Conservation (phyloP, 1,284 basidiomycete species). For the Pascua guehoae region DNA sequence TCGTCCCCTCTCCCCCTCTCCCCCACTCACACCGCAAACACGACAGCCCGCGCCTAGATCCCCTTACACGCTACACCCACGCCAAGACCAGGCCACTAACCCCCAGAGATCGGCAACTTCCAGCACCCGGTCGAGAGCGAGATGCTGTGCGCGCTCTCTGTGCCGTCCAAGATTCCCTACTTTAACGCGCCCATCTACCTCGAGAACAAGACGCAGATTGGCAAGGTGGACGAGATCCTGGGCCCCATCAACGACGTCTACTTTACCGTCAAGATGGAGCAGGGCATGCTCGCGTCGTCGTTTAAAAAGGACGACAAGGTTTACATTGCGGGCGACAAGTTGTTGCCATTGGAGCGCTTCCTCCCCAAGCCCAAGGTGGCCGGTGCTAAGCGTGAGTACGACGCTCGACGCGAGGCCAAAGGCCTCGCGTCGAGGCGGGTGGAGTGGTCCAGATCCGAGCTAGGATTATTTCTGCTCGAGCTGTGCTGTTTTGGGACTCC, state of each 20-base stretch:
- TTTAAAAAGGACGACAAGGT: conserved; percentile 99
- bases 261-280: conserved; percentile 96
- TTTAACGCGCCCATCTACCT: conserved; percentile 99
- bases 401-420: background rate
- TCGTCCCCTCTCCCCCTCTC: background rate
- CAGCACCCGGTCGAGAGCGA: conserved; percentile 95
- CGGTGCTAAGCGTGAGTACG: conserved; percentile 59
- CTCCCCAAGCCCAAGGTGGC: conserved; percentile 89
- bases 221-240: conserved; percentile 87
- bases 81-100: background rate
- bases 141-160: conserved; percentile 87
- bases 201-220: conserved; percentile 90
- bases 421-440: background rate
- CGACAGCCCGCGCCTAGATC: too few species aligned
- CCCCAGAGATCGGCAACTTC: conserved; percentile 78
- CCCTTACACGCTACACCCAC: background rate
- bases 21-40: too few species aligned
- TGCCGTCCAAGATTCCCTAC: conserved; percentile 90
- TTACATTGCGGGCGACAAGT: conserved; percentile 87
- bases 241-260: conserved; percentile 94
- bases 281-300: conserved; percentile 90
- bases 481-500: background rate
- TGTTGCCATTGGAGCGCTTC: conserved; percentile 94
- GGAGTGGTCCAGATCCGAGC: background rate
- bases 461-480: background rate